Evolutionary conservation across 805 yeast genomes (phyloP).

Genomic region (Lipomyces sp.): DNA sequence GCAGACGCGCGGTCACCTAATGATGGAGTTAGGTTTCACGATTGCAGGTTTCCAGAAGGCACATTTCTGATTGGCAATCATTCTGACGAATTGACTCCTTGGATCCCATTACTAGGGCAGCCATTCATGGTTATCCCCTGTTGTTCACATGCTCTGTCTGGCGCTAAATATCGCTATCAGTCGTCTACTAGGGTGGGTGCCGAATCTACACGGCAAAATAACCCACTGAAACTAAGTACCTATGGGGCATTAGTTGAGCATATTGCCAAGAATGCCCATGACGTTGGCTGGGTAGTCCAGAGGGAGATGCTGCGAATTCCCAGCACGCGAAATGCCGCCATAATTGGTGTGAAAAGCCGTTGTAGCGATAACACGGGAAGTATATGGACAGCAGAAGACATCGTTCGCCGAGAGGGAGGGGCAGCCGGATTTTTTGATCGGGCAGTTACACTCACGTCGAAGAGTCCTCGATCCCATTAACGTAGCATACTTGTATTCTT

Average conservation of each 20-base stretch:
- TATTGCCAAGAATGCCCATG: slow-evolving; percentile 67
- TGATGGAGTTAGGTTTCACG: slow-evolving; percentile 15
- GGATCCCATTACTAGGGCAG: slow-evolving; percentile 82
- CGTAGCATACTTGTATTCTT: neutral
- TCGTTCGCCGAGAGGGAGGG: slow-evolving; percentile 80
- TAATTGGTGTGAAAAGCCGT: slow-evolving; percentile 65
- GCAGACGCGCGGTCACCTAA: neutral
- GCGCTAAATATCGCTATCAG: slow-evolving; percentile 70
- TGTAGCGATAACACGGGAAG: slow-evolving; percentile 29
- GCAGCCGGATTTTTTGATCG: slow-evolving; percentile 90
- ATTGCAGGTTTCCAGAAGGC: slow-evolving; percentile 56
- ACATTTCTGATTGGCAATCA: slow-evolving; percentile 93
- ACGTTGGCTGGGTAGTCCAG: slow-evolving; percentile 83
- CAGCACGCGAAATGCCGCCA: slow-evolving; percentile 89
- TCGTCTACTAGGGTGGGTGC: slow-evolving; percentile 3
- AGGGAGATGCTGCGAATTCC: slow-evolving; percentile 91
- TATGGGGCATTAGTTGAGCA: slow-evolving; percentile 88
- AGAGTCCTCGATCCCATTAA: slow-evolving; percentile 73
- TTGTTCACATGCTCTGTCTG: slow-evolving; percentile 86
- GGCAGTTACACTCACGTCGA: slow-evolving; percentile 70
- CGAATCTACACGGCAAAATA: slow-evolving; percentile 2
- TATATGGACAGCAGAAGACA: slow-evolving; percentile 55
- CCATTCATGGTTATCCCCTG: slow-evolving; percentile 95
- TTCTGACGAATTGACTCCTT: slow-evolving; percentile 91
- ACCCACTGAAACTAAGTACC: slow-evolving; percentile 48